These are phyloP conservation scores for Voacanga thouarsii DNA, from an alignment of 257 asterid species.

Conservation along the genomic window DNA sequence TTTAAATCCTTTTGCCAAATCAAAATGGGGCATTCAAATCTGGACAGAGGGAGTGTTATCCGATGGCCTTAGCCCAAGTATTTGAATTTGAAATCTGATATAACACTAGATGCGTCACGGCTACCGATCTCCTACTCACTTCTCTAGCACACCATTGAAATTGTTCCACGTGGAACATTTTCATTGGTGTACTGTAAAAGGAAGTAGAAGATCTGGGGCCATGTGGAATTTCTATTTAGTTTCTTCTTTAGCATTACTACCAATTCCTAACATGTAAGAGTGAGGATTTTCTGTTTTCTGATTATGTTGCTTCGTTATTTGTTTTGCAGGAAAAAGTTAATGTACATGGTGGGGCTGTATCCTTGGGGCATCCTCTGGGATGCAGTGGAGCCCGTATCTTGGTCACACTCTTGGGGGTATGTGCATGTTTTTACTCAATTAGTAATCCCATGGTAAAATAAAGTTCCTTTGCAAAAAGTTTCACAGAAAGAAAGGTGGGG, in stretches of 20 bases:
- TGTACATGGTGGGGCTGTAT: constrained; percentile 94
- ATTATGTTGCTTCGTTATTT: constrained; percentile 1
- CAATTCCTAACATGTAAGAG: not conserved
- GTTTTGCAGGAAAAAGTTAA: constrained; percentile 78
- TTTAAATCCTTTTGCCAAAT: no score
- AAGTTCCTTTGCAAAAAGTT: not conserved
- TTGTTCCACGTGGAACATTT: no score
- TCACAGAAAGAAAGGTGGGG: not conserved
- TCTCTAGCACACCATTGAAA: no score
- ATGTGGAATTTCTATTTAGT: not conserved
- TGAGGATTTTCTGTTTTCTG: constrained; percentile 4
- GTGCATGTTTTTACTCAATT: constrained; percentile 10
- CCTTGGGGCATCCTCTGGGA: constrained; percentile 97
- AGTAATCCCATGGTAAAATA: not conserved
- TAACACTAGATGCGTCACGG: not conserved
- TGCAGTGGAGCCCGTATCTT: constrained; percentile 99
- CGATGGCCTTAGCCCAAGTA: not conserved
- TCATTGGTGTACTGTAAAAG: no score
- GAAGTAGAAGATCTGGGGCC: no score
- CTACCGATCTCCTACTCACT: no score
- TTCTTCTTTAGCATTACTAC: not conserved
- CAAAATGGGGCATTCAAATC: no score
- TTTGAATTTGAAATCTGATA: not conserved
- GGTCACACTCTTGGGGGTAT: constrained; percentile 95
- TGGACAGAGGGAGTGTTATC: no score